These are phyloP conservation scores for Xylariaceae sp. DNA, from an alignment of 2,329 filamentous ascomycete species.

Conservation along the genomic window DNA sequence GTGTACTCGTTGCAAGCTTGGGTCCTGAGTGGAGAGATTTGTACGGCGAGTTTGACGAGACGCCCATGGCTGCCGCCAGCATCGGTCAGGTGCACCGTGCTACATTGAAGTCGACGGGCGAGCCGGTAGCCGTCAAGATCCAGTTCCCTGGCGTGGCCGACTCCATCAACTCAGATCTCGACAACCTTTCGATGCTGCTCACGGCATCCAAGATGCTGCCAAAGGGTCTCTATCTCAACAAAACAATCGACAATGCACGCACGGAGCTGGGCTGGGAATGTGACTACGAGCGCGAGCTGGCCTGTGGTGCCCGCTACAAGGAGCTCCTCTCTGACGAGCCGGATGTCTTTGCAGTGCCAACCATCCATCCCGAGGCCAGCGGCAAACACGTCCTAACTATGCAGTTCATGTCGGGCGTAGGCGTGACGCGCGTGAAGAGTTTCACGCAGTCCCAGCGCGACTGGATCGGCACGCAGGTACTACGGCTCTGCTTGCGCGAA, in stretches of 20 bases:
- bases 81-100: slow-evolving; percentile 96
- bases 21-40: slow-evolving; percentile 80
- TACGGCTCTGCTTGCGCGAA: slow-evolving; percentile 87
- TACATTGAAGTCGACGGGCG: slow-evolving; percentile 67
- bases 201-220: slow-evolving; percentile 87
- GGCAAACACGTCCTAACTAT: slow-evolving; percentile 88
- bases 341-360: slow-evolving; percentile 73
- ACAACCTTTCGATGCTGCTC: slow-evolving; percentile 85
- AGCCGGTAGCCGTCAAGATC: slow-evolving; percentile 87
- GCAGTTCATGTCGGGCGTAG: slow-evolving; percentile 82
- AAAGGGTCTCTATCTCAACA: slow-evolving; percentile 89
- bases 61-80: slow-evolving; percentile 89
- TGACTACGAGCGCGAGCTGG: slow-evolving; percentile 86
- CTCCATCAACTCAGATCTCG: slow-evolving; percentile 94
- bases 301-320: slow-evolving; percentile 72
- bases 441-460: slow-evolving; percentile 82
- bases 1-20: slow-evolving; percentile 73
- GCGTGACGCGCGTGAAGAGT: slow-evolving; percentile 70
- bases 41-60: slow-evolving; percentile 81
- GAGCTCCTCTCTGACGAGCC: slow-evolving; percentile 70
- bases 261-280: slow-evolving; percentile 95
- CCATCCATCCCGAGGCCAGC: slow-evolving; percentile 72
- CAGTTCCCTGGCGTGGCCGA: slow-evolving; percentile 95
- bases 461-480: slow-evolving; percentile 93
- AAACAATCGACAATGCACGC: slow-evolving; percentile 93